Base-by-base conservation (phyloP, 306 rosid genomes). In the Vachellia collinsii region DNA sequence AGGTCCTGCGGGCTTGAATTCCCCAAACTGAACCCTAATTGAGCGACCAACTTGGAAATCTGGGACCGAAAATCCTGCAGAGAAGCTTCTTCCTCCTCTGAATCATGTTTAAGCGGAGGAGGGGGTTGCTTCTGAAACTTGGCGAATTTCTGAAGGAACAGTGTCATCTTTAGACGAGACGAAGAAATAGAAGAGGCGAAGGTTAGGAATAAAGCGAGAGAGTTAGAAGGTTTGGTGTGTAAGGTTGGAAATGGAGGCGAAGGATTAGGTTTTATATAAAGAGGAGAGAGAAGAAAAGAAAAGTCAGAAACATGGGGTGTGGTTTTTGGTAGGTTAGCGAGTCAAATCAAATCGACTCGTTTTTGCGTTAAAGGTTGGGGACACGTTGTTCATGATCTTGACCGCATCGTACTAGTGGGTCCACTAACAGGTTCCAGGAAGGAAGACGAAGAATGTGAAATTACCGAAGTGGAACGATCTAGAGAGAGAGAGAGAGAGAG, bases 91-190 rank as follows among this genome's bases (percentile, higher is more conserved):
- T 84, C 78, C 37, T 82, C 63, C 17, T 11, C 8, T 1, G 76
- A 44, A 5, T 82, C 74, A 54, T 67, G 72, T 43, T 16, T 87
- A 46, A 17, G 67, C 42, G 38, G 67, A 2, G 20, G 72, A 1
- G 23, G 50, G 53, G 9, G 5, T 41, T n/a, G 73, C 25, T 68
- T 68, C 4, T 20, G 87, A 74, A 89, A 81, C 69, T 87, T 82
- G 78, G 82, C 64, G 72, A 90, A 69, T 78, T 83, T 84, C 3
- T 91, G 88, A 23, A 85, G 43, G 73, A 89, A 70, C 51, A 90
- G 83, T 11, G 86, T 75, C 88, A 85, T 85, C 4, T 51, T 51
- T 14, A 9, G 29, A 29, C 2, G 2, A 84, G 48, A 44, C 11
- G 13, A 3, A 7, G 20, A 2, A 9, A 63, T 5, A 62, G 41